Conservation (phyloP, 257 asterid species). For the Solanum sitiens region DNA sequence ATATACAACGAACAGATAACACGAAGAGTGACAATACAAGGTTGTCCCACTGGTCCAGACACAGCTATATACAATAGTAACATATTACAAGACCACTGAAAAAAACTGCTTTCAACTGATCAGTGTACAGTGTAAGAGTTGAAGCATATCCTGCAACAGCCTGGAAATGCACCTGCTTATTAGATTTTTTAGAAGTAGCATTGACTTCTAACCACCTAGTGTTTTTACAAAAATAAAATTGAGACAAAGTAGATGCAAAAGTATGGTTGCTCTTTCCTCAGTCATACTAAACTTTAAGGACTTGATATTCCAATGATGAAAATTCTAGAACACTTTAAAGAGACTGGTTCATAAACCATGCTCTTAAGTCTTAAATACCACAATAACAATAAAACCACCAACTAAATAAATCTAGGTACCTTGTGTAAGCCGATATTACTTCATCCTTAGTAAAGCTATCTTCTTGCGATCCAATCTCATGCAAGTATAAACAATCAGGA, state of each 20-base stretch:
- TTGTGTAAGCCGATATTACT: conserved; percentile 76
- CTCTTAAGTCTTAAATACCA: not conserved
- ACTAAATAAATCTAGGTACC: conserved; percentile 30
- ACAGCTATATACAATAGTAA: not conserved
- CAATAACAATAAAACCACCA: not conserved
- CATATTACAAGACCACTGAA: not conserved
- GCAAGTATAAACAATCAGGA: conserved; percentile 84
- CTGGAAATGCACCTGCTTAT: not conserved
- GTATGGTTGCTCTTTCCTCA: not conserved
- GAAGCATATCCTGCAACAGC: not conserved
- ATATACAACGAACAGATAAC: not conserved
- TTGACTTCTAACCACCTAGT: not conserved
- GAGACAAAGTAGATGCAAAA: not conserved
- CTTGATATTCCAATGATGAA: not conserved
- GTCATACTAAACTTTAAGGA: not conserved
- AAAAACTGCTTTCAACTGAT: not conserved
- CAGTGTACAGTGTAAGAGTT: not conserved
- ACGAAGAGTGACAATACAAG: not conserved
- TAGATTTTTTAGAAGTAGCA: not conserved
- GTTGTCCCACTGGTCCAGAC: not conserved
- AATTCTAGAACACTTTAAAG: not conserved
- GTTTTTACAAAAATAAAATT: not conserved
- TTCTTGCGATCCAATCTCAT: conserved; percentile 77
- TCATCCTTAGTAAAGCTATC: conserved; percentile 92
- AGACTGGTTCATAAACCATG: not conserved